Conservation (phyloP, 108 stramenopile genomes). For the Bacterosira constricta region DNA sequence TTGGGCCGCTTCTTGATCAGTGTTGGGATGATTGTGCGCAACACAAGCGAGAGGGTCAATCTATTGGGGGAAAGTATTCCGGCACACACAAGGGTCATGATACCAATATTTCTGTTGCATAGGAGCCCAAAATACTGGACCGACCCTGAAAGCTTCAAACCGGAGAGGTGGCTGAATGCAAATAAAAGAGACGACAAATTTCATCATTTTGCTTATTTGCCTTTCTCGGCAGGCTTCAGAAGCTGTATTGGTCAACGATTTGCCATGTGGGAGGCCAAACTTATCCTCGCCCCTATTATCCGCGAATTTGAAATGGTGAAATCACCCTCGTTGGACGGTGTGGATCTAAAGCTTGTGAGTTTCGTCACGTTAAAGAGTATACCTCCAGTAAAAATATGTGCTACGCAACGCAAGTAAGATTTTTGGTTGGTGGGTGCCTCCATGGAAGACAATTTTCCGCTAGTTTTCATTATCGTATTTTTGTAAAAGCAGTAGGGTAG, state of each 20-base stretch:
- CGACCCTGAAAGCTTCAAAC: slow-evolving; percentile 61
- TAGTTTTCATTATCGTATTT: too few species aligned
- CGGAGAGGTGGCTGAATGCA: slow-evolving; percentile 63
- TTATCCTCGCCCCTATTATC: slow-evolving; percentile 60
- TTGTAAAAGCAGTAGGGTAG: neutral
- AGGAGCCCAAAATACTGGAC: slow-evolving; percentile 67
- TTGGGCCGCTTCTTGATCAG: slow-evolving; percentile 1
- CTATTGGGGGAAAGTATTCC: slow-evolving; percentile 55
- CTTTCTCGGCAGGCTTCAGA: slow-evolving; percentile 64
- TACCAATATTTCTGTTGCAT: slow-evolving; percentile 60
- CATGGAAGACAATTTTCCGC: too few species aligned
- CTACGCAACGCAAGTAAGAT: neutral
- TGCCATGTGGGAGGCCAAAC: slow-evolving; percentile 65
- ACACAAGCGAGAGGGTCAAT: slow-evolving; percentile 21
- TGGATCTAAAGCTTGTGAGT: slow-evolving; percentile 40
- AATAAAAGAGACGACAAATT: slow-evolving; percentile 19
- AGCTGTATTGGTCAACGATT: slow-evolving; percentile 72
- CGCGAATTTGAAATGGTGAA: slow-evolving; percentile 44
- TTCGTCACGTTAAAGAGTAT: slow-evolving; percentile 57
- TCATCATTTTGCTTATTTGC: slow-evolving; percentile 58
- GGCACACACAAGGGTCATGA: slow-evolving; percentile 39
- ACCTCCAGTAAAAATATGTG: slow-evolving; percentile 48
- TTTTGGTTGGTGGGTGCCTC: too few species aligned
- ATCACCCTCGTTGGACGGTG: slow-evolving; percentile 44
- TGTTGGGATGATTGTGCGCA: slow-evolving; percentile 52